These are phyloP conservation scores for Leccinellum albellum DNA, from an alignment of 768 basidiomycete species.

Conservation along the genomic window DNA sequence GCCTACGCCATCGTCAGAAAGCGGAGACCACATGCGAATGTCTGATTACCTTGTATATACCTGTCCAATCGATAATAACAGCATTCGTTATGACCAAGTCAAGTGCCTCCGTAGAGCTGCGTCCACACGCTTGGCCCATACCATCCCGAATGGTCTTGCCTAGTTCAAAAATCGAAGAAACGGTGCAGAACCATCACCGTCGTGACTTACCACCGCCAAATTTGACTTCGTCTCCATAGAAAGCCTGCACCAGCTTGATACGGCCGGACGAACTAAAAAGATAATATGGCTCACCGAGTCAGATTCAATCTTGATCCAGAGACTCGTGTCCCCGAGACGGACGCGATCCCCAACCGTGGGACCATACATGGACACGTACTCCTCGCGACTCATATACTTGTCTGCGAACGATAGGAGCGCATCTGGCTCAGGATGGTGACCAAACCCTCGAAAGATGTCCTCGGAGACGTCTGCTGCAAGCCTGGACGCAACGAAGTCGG, in stretches of 20 bases:
- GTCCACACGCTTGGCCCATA: constrained; percentile 88
- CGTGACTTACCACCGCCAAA: constrained; percentile 79
- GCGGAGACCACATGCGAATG: neutral
- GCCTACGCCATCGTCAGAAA: constrained; percentile 49
- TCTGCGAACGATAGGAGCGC: constrained; percentile 49
- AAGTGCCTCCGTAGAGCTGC: constrained; percentile 61
- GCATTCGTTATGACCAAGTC: constrained; percentile 96
- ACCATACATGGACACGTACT: constrained; percentile 92
- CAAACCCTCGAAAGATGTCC: constrained; percentile 49
- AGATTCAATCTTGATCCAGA: constrained; percentile 91
- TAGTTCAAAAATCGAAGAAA: constrained; percentile 24
- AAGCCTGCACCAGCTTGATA: constrained; percentile 45
- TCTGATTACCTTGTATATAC: constrained; percentile 79
- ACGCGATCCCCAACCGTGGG: constrained; percentile 91
- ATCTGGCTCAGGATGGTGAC: constrained; percentile 64
- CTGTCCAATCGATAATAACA: constrained; percentile 90
- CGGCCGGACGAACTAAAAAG: neutral
- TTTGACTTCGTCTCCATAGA: constrained; percentile 95
- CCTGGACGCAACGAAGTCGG: constrained; percentile 41
- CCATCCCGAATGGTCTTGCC: constrained; percentile 95
- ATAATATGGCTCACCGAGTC: constrained; percentile 54
- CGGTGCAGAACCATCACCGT: neutral
- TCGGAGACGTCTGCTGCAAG: constrained; percentile 36
- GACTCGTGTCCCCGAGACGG: constrained; percentile 79
- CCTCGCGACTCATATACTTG: constrained; percentile 58